Evolutionary conservation across 179 eudicot species (phyloP), one percentile per base, ranked within the genome.

Genomic region (Vitellaria paradoxa): DNA sequence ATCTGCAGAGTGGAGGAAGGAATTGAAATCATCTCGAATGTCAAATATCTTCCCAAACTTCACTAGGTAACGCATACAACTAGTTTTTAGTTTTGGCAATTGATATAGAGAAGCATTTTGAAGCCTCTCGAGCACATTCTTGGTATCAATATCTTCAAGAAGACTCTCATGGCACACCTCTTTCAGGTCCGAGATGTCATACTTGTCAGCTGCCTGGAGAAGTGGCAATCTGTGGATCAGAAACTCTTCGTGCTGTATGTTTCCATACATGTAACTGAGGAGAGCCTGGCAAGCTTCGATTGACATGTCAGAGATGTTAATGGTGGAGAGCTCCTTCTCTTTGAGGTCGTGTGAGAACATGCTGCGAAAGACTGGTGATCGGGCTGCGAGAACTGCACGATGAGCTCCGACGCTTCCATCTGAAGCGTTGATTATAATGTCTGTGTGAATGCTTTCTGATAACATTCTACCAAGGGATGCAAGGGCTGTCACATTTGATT

Each of bases 31-130:
- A 69, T 94, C 94, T 9, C 92, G 83, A 40, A 94, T 80, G 65
- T 94, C 98, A 47, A 61, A 94, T 37, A 94, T 87, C 85, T 93
- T 94, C 3, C 98, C 93, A 77, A 94, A 94, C 84, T 86, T 88
- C 73, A 94, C 91, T 65, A 94, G 87, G 72, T 94, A 94, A 20
- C 84, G 76, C 86, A 94, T 72, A 78, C 98, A 94, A 55, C 88
- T 76, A 12, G 73, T 77, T 87, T 89, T 92, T 78, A 94, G 88
- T 71, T 89, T 84, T 9, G 91, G 91, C 76, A 94, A 77, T 78
- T 85, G 87, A 86, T 91, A 94, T 1, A 94, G 83, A 60, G 85
- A 79, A 5, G 96, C 98, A 66, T 77, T 80, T 68, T 92, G 96
- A 11, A 94, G 89, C 87, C 98, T 86, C 76, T 94, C 97, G 0